Evolutionary conservation across 257 asterid genomes (phyloP).

Genomic region (Gynochthodes officinalis): DNA sequence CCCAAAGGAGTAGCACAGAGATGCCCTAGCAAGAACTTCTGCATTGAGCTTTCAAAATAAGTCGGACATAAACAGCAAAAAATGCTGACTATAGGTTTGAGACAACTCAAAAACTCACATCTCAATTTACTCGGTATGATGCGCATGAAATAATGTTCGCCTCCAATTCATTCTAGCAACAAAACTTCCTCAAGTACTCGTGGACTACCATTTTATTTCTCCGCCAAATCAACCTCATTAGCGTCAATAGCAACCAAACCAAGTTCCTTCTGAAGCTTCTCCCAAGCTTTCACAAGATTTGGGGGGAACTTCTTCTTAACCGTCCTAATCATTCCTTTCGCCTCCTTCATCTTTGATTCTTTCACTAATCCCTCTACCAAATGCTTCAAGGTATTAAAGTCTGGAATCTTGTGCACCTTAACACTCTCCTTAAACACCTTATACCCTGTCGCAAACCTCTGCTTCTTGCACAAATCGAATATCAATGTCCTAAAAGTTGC

Average conservation of each 20-base stretch:
- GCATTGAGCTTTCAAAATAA: neutral
- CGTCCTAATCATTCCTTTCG: constrained; percentile 54
- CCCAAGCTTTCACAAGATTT: constrained; percentile 66
- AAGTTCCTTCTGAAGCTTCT: constrained; percentile 46
- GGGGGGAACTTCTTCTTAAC: constrained; percentile 65
- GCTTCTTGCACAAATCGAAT: constrained; percentile 51
- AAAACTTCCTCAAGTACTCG: neutral
- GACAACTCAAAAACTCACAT: neutral
- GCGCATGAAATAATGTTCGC: neutral
- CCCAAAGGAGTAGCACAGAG: neutral
- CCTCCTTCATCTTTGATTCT: constrained; percentile 41
- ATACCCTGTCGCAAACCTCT: constrained; percentile 50
- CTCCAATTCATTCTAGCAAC: neutral
- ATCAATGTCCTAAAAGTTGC: constrained; percentile 68
- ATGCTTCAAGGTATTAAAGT: constrained; percentile 65
- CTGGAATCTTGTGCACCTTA: constrained; percentile 56
- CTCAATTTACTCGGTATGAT: neutral
- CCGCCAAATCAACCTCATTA: constrained; percentile 22
- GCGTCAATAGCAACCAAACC: constrained; percentile 37
- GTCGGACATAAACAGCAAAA: neutral
- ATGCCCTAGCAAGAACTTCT: too few species aligned
- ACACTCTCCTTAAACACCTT: constrained; percentile 69
- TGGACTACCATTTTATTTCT: constrained; percentile 13
- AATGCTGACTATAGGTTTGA: neutral
- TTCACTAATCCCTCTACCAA: constrained; percentile 57